Percentiles rank a stretch among this genome's conserved stretches.
Conservation (phyloP, 129 eudicot genomes). For the Flaveria brownii region DNA sequence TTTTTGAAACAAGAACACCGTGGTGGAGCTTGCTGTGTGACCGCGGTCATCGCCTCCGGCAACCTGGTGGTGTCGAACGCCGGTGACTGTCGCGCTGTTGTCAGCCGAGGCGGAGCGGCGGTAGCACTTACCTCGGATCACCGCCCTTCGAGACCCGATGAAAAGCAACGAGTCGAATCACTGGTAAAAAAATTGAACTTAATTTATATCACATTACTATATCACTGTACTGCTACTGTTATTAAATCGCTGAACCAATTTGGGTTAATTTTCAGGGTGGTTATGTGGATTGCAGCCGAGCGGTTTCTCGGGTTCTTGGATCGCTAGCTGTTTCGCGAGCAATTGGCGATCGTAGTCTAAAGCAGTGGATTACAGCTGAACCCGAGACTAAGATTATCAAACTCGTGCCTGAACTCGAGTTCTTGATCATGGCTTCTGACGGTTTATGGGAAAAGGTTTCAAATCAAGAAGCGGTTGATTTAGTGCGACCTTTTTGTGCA, state of each 20-base stretch:
- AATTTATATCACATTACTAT: no score
- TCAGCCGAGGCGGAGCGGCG: conserved; percentile 66
- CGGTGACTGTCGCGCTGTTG: conserved; percentile 90
- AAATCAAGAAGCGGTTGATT: conserved; percentile 87
- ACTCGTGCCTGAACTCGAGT: conserved; percentile 60
- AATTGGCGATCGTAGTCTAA: conserved; percentile 77
- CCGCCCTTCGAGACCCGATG: conserved; percentile 72
- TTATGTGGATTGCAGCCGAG: conserved; percentile 69
- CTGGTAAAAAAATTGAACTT: conserved; percentile 37
- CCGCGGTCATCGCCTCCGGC: conserved; percentile 64
- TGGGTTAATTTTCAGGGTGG: conserved; percentile 58
- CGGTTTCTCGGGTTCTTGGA: conserved; percentile 80
- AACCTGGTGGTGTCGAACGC: conserved; percentile 76
- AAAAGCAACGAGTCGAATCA: conserved; percentile 56
- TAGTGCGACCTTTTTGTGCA: conserved; percentile 54
- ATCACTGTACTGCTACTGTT: no score
- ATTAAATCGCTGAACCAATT: not conserved
- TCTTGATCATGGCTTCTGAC: conserved; percentile 90
- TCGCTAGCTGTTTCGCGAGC: conserved; percentile 88
- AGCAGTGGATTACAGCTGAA: conserved; percentile 89
- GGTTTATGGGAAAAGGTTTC: conserved; percentile 98
- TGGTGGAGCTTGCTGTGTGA: conserved; percentile 90
- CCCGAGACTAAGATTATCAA: conserved; percentile 65
- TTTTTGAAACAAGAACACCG: conserved; percentile 56
- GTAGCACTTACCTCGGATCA: conserved; percentile 85